Evolutionary conservation across 169 alveolate genomes (phyloP).

Genomic region (Plasmodium sp.): DNA sequence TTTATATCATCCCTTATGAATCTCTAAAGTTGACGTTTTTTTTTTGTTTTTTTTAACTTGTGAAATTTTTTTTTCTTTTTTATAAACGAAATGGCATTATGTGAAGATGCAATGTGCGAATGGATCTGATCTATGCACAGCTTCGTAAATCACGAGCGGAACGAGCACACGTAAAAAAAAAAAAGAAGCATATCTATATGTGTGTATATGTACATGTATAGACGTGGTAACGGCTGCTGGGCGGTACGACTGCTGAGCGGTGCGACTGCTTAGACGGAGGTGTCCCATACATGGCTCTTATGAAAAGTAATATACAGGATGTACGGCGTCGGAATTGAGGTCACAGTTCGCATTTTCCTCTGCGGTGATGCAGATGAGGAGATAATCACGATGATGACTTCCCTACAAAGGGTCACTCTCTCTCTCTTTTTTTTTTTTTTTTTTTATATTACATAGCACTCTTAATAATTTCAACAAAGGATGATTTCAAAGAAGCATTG

Average conservation of each 20-base stretch:
- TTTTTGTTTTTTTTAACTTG: neutral
- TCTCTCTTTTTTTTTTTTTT: neutral
- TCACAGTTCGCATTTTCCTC: neutral
- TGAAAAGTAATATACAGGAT: neutral
- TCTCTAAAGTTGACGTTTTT: neutral
- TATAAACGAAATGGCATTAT: neutral
- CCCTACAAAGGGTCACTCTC: neutral
- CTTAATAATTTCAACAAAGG: conserved; percentile 94
- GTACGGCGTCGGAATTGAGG: neutral
- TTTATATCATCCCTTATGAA: neutral
- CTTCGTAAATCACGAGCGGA: neutral
- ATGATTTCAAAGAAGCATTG: conserved; percentile 98
- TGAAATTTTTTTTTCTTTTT: neutral
- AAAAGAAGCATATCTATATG: neutral
- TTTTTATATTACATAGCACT: conserved; percentile 76
- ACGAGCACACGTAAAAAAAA: neutral
- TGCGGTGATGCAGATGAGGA: neutral
- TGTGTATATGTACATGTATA: neutral
- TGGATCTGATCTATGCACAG: neutral
- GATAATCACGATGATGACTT: neutral
- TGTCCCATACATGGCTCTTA: neutral
- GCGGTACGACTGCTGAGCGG: neutral
- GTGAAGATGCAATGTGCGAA: neutral
- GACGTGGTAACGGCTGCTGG: neutral
- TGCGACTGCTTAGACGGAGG: neutral